Base-by-base conservation (phyloP, 768 basidiomycete species). In the Antrodiella citrinella region DNA sequence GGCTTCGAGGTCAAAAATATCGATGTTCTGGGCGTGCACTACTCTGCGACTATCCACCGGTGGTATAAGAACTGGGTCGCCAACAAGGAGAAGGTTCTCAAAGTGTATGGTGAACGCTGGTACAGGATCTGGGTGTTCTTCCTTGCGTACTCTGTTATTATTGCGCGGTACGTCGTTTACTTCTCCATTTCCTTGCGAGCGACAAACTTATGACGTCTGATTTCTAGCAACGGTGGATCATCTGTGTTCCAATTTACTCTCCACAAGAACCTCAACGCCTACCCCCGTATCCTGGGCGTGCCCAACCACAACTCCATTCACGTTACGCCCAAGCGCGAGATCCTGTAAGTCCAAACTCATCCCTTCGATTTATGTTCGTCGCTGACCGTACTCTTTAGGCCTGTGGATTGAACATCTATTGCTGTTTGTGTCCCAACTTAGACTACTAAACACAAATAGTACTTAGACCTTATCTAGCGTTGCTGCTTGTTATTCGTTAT, bases 41-140 rank as follows among this genome's bases (percentile, higher is more conserved):
- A 97, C 70, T 89, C 87, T 15, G 92, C 93, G 0, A 95, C 91
- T 1, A 72, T 91, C 62, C 84, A 75, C 69, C 76, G 79, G 51
- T 98, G 95, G 95, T 97, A 97, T 77, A 81, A 89, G 65, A 98
- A 97, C 79, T 99, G 96, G 96, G 67, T 95, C 40, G 72, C 74
- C 51, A 97, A 99, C 78, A 86, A 86, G 73, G 92, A 93, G 42
- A 85, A 87, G 67, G 84, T 96, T 45, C 55, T 87, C 35, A 91
- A 72, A 50, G 86, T 84, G 67, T 99, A 99, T 63, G 95, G 95
- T 48, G 90, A 94, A 25, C 76, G 80, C 60, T 92, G 91, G 91
- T 98, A 86, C 73, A 78, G 95, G 57, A 81, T 90, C 62, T 99
- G 96, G 96, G 82, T 82, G 3, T 98, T 86, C 78, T 99, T 99